These are phyloP conservation scores for Buddleja alternifolia DNA, from an alignment of 257 asterid species.

Conservation along the genomic window DNA sequence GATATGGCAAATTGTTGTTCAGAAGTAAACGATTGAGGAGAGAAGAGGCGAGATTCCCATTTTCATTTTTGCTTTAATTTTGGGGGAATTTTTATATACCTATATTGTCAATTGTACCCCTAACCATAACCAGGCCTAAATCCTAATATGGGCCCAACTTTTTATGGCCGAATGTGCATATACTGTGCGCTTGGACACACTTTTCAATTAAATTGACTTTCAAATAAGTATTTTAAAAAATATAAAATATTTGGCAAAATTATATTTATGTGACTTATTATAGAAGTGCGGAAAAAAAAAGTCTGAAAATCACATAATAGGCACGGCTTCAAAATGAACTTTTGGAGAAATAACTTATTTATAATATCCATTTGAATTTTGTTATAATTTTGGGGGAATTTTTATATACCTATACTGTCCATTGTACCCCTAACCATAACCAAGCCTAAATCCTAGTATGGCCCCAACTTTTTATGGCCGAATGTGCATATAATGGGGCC, in stretches of 20 bases:
- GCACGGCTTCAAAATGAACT: too few relatives aligned
- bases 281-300: too few relatives aligned
- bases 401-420: not conserved
- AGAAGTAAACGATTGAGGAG: conserved; percentile 21
- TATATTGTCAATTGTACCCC: not conserved
- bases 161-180: too few relatives aligned
- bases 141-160: conserved; percentile 1
- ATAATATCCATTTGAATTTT: too few relatives aligned
- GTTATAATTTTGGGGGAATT: not conserved
- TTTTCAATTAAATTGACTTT: too few relatives aligned
- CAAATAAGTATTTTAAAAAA: too few relatives aligned
- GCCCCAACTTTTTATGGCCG: not conserved
- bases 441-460: not conserved
- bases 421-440: not conserved
- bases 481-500: too few relatives aligned
- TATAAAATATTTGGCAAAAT: too few relatives aligned
- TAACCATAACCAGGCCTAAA: not conserved
- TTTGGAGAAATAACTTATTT: too few relatives aligned
- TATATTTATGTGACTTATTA: too few relatives aligned
- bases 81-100: not conserved
- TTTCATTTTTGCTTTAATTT: conserved; percentile 1
- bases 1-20: conserved; percentile 23
- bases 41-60: conserved; percentile 27
- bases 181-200: too few relatives aligned
- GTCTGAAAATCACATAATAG: too few relatives aligned